Conservation (phyloP, 1,139 yeast species). For the Magnusiomyces magnusii region DNA sequence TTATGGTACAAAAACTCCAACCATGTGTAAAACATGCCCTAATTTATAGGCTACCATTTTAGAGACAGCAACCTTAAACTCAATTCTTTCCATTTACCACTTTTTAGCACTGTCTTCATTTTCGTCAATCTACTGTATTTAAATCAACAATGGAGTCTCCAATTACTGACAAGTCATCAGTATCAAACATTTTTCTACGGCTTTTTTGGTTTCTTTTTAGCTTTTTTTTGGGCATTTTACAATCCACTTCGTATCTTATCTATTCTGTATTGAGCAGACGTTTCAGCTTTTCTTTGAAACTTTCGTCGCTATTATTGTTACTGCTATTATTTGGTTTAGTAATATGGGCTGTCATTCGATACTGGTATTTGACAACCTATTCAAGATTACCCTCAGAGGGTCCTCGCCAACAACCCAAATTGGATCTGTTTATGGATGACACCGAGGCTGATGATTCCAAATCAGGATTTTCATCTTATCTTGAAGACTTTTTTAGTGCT, state of each 20-base stretch:
- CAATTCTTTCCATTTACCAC: neutral
- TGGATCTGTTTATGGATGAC: slow-evolving; percentile 39
- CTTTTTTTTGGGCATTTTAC: slow-evolving; percentile 2
- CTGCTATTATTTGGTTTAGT: slow-evolving; percentile 18
- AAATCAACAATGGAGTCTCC: neutral
- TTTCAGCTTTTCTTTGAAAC: slow-evolving; percentile 25
- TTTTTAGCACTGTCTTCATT: too few relatives aligned
- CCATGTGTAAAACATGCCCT: too few relatives aligned
- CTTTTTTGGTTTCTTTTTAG: slow-evolving; percentile 15
- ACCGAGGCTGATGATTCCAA: slow-evolving; percentile 35
- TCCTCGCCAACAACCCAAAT: slow-evolving; percentile 38
- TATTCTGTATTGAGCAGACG: slow-evolving; percentile 18
- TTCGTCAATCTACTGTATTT: too few relatives aligned
- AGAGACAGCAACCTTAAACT: too few relatives aligned
- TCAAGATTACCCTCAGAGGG: slow-evolving; percentile 45
- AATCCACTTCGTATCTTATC: slow-evolving; percentile 9
- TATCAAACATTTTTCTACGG: slow-evolving; percentile 13
- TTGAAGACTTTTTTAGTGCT: slow-evolving; percentile 85
- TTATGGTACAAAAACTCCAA: too few relatives aligned
- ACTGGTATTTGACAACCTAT: slow-evolving; percentile 45
- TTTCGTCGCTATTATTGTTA: slow-evolving; percentile 24
- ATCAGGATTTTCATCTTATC: slow-evolving; percentile 46
- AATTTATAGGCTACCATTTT: too few relatives aligned
- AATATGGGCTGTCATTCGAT: slow-evolving; percentile 41
- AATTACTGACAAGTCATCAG: neutral